A percentile compares a stretch with the other conserved stretches of the same genome.
phyloP scores from a whole-genome alignment of 768 basidiomycete genomes.

The Rhizopogon vinicolor region DNA sequence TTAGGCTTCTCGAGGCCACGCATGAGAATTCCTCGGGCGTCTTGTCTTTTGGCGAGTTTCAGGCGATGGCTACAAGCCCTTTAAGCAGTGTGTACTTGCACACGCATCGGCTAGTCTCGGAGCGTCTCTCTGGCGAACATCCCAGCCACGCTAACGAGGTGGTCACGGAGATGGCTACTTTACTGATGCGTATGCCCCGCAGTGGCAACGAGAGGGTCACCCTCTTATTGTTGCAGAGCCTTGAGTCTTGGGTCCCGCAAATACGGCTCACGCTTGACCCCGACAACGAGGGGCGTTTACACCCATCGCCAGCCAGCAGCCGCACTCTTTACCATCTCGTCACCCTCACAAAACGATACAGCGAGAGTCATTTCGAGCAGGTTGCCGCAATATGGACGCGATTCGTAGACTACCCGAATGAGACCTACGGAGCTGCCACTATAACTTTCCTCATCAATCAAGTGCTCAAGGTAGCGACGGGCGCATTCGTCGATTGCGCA shows the following conservation, averaged over 20 bases:
- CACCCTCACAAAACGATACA: constrained; percentile 74
- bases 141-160: constrained; percentile 60
- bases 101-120: constrained; percentile 74
- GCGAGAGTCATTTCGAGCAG: constrained; percentile 72
- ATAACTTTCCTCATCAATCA: constrained; percentile 84
- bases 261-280: constrained; percentile 56
- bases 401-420: constrained; percentile 66
- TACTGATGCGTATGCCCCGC: constrained; percentile 62
- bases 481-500: constrained; percentile 73
- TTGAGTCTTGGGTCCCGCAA: constrained; percentile 82
- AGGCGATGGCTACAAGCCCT: constrained; percentile 66
- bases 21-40: constrained; percentile 67
- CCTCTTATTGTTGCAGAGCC: constrained; percentile 66
- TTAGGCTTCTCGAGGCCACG: constrained; percentile 69
- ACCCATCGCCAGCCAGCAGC: constrained; percentile 43
- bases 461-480: constrained; percentile 77
- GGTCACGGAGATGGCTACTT: constrained; percentile 63
- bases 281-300: constrained; percentile 37
- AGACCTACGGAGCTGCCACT: constrained; percentile 73
- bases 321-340: constrained; percentile 76
- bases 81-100: constrained; percentile 76
- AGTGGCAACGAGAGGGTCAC: constrained; percentile 43
- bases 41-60: constrained; percentile 65
- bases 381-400: constrained; percentile 75
- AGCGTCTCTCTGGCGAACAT: constrained; percentile 75